Evolutionary conservation across 2,329 filamentous ascomycete genomes (phyloP).

Genomic region (Fusarium sp.): DNA sequence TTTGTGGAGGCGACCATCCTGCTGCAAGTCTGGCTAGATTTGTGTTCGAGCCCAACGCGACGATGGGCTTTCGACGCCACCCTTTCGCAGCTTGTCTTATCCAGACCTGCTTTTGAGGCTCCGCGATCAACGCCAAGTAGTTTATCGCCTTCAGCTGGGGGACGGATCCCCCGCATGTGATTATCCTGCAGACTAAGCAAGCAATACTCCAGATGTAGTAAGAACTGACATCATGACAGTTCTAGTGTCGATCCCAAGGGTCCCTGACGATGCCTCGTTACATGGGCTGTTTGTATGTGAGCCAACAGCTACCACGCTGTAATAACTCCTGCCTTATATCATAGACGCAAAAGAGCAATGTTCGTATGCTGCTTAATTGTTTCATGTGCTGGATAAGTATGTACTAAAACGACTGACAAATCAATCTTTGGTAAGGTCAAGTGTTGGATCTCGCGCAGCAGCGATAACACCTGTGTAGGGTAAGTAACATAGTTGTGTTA

Average conservation of each 20-base stretch:
- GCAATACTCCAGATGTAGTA: slow-evolving; percentile 30
- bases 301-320: no score
- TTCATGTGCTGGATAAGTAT: background rate
- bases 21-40: background rate
- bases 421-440: background rate
- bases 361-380: background rate
- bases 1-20: slow-evolving; percentile 1
- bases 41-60: background rate
- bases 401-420: background rate
- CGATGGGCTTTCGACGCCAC: background rate
- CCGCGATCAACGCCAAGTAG: slow-evolving; percentile 24
- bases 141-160: slow-evolving; percentile 19
- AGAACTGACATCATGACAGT: slow-evolving; percentile 35
- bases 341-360: background rate
- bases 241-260: slow-evolving; percentile 32
- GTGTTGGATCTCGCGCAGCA: background rate
- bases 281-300: background rate
- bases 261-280: slow-evolving; percentile 7
- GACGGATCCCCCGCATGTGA: slow-evolving; percentile 22
- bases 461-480: background rate
- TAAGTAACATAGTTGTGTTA: background rate
- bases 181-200: slow-evolving; percentile 25
- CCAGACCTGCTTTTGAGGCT: slow-evolving; percentile 21
- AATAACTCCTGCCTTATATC: background rate
- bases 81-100: background rate